These are phyloP conservation scores for Fusarium sterilihyphosum DNA, from an alignment of 2,329 filamentous ascomycete genomes.

Conservation along the genomic window DNA sequence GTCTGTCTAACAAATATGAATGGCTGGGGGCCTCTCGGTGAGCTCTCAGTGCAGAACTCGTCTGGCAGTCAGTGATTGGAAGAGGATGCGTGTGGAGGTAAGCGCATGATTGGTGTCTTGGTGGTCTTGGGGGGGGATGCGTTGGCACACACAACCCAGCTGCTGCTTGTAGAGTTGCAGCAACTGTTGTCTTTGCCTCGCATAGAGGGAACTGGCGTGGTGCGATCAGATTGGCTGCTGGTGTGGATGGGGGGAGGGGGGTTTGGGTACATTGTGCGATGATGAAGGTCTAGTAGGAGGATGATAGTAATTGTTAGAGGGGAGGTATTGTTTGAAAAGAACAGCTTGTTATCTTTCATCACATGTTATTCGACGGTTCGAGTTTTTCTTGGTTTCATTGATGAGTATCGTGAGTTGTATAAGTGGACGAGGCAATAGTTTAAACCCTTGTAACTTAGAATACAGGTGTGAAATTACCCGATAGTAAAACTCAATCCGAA, in stretches of 20 bases:
- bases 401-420: background rate
- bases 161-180: constrained; percentile 30
- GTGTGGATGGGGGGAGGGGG: constrained; percentile 24
- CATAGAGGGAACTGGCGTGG: constrained; percentile 39
- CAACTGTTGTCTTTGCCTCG: constrained; percentile 39
- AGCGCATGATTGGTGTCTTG: constrained; percentile 46
- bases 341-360: background rate
- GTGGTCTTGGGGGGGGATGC: constrained; percentile 30
- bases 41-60: constrained; percentile 18
- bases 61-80: constrained; percentile 42
- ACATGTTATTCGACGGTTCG: constrained; percentile 1
- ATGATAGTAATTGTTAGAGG: constrained; percentile 29
- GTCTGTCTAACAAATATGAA: constrained; percentile 35
- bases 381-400: constrained; percentile 12
- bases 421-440: background rate
- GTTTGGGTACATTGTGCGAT: constrained; percentile 12
- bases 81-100: constrained; percentile 30
- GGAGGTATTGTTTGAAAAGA: constrained; percentile 22
- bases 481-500: constrained; percentile 20
- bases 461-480: constrained; percentile 4
- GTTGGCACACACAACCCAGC: constrained; percentile 37
- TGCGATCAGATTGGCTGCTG: constrained; percentile 30
- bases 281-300: constrained; percentile 6
- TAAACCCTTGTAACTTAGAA: constrained; percentile 2
- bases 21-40: constrained; percentile 24